A percentile compares a stretch with the other conserved stretches of the same genome.
These are phyloP conservation scores for Lipomyces sp. DNA, from an alignment of 805 yeast genomes.

Conservation along the genomic window DNA sequence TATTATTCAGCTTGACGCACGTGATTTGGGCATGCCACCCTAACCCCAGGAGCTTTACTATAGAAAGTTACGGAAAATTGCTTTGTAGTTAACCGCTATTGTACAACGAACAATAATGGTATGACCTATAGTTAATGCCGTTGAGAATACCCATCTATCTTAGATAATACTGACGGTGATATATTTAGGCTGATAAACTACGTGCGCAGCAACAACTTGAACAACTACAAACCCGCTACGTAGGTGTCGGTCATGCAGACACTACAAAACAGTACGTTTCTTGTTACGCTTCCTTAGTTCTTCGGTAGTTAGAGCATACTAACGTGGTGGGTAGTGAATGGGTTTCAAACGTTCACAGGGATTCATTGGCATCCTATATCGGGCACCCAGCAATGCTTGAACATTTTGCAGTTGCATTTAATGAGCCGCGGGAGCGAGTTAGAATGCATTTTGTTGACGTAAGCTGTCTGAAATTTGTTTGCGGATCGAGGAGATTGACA, in stretches of 20 bases:
- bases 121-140: background rate
- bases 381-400: conserved; percentile 62
- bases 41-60: no score
- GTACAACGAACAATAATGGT: background rate
- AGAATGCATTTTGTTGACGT: conserved; percentile 42
- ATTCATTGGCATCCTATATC: conserved; percentile 65
- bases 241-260: conserved; percentile 77
- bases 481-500: background rate
- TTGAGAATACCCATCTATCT: no score
- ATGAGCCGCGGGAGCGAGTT: conserved; percentile 49
- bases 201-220: conserved; percentile 40
- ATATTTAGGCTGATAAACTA: conserved; percentile 38
- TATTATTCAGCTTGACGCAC: no score
- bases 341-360: conserved; percentile 67
- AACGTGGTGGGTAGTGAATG: conserved; percentile 55
- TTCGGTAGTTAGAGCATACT: background rate
- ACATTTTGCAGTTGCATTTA: conserved; percentile 59
- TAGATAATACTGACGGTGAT: background rate
- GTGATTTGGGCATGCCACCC: no score
- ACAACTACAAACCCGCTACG: conserved; percentile 45
- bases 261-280: conserved; percentile 57
- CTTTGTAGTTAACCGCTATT: no score
- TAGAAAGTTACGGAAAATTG: no score
- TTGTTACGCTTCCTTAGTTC: conserved; percentile 9
- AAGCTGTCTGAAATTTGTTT: conserved; percentile 13